A percentile compares a stretch with the other conserved stretches of the same genome.
phyloP scores from a whole-genome alignment of 208 protist genomes.

The Leishmania aethiopica region DNA sequence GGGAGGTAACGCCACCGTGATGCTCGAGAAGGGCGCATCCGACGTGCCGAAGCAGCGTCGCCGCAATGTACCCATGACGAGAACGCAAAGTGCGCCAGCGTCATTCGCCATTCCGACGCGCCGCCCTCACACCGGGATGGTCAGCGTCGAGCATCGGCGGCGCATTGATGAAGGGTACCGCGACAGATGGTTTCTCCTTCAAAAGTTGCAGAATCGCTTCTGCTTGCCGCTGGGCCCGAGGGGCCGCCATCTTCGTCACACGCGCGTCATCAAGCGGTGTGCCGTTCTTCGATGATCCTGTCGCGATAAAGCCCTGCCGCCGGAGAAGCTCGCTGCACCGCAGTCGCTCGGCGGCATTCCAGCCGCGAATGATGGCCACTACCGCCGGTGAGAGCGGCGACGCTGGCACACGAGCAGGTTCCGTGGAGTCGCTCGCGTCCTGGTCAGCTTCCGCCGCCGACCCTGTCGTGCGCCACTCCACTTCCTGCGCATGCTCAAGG shows the following conservation, averaged over 20 bases:
- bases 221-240: slow-evolving; percentile 8
- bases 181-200: not conserved
- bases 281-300: not conserved
- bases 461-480: not conserved
- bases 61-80: not conserved
- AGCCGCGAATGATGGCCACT: slow-evolving; percentile 9
- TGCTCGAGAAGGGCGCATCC: not conserved
- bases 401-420: not conserved
- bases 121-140: not conserved
- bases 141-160: not conserved
- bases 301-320: slow-evolving; percentile 20
- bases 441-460: not conserved
- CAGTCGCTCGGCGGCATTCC: slow-evolving; percentile 27
- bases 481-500: slow-evolving; percentile 2
- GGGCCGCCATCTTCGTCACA: slow-evolving; percentile 1
- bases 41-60: not conserved
- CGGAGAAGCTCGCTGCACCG: slow-evolving; percentile 26
- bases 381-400: slow-evolving; percentile 11
- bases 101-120: not conserved
- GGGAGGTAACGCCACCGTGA: not conserved
- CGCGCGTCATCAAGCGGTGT: slow-evolving; percentile 1
- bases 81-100: not conserved
- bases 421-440: not conserved
- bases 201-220: slow-evolving; percentile 21
- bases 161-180: not conserved